These are phyloP conservation scores for Pyricularia sp. DNA, from an alignment of 2,329 filamentous ascomycete genomes.

Conservation along the genomic window DNA sequence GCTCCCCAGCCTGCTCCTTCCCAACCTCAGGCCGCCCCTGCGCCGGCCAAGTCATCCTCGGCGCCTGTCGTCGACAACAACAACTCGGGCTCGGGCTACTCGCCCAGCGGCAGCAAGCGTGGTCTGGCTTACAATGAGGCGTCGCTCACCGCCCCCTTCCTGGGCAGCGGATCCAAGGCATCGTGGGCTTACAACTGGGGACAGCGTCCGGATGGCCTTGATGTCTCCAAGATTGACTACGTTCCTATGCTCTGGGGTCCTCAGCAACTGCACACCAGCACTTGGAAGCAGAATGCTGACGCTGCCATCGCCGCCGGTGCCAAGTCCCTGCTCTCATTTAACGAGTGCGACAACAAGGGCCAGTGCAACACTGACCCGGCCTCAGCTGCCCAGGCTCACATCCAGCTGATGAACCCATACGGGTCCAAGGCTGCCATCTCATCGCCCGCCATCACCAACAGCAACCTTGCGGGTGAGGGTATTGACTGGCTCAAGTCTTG, in stretches of 20 bases:
- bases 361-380: slow-evolving; percentile 50
- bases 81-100: slow-evolving; percentile 9
- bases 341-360: slow-evolving; percentile 56
- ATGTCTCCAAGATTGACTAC: slow-evolving; percentile 39
- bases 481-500: slow-evolving; percentile 45
- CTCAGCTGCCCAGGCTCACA: slow-evolving; percentile 42
- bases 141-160: slow-evolving; percentile 41
- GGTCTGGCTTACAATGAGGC: slow-evolving; percentile 60
- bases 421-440: slow-evolving; percentile 43
- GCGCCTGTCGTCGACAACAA: slow-evolving; percentile 10
- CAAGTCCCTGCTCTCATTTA: slow-evolving; percentile 55
- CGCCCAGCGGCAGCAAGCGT: slow-evolving; percentile 38
- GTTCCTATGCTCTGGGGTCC: slow-evolving; percentile 60
- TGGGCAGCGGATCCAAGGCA: slow-evolving; percentile 28
- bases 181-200: slow-evolving; percentile 65
- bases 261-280: slow-evolving; percentile 27
- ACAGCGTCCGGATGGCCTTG: slow-evolving; percentile 26
- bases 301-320: slow-evolving; percentile 43
- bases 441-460: slow-evolving; percentile 55
- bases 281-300: slow-evolving; percentile 42
- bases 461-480: slow-evolving; percentile 37
- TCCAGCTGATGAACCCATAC: slow-evolving; percentile 45
- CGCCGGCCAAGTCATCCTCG: slow-evolving; percentile 13
- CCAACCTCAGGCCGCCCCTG: slow-evolving; percentile 2
- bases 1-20: slow-evolving; percentile 5